Percentiles rank a stretch among this genome's conserved stretches.
Evolutionary conservation across 2,329 filamentous ascomycete species (phyloP).

Genomic region (Chrysosporium queenslandicum): DNA sequence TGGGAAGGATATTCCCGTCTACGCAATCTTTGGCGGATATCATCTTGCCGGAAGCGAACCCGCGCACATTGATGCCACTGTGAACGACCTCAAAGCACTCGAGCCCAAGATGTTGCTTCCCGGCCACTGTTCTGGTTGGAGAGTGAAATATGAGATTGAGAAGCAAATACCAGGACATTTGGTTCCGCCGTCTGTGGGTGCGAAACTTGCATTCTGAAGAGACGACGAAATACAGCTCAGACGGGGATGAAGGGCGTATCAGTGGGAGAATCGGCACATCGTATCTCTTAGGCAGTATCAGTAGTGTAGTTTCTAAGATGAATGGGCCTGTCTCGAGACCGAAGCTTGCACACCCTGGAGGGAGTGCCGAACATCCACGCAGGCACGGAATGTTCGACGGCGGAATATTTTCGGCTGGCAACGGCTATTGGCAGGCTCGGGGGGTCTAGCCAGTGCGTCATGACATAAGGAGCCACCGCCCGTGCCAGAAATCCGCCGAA

Average conservation of each 20-base stretch:
- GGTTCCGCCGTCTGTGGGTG: conserved; percentile 44
- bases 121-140: conserved; percentile 49
- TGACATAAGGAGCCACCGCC: neutral
- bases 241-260: no score
- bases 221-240: no score
- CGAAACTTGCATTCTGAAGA: conserved; percentile 30
- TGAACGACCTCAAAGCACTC: conserved; percentile 41
- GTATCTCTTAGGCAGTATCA: neutral
- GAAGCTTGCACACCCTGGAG: no score
- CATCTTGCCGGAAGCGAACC: conserved; percentile 43
- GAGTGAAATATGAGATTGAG: conserved; percentile 46
- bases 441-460: neutral
- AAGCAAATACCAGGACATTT: conserved; percentile 42
- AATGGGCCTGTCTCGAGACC: no score
- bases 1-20: conserved; percentile 32
- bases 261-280: no score
- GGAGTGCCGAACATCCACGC: neutral
- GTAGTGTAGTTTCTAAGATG: no score
- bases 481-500: neutral
- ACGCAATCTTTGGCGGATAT: conserved; percentile 46
- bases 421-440: neutral
- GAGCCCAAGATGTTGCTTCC: conserved; percentile 43
- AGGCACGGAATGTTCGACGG: no score
- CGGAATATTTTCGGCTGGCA: conserved; percentile 1
- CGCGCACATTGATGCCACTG: conserved; percentile 37